Evolutionary conservation across 495 filamentous ascomycete species (phyloP), one percentile per base, ranked within the genome.

Genomic region (Penicillium samsonianum): DNA sequence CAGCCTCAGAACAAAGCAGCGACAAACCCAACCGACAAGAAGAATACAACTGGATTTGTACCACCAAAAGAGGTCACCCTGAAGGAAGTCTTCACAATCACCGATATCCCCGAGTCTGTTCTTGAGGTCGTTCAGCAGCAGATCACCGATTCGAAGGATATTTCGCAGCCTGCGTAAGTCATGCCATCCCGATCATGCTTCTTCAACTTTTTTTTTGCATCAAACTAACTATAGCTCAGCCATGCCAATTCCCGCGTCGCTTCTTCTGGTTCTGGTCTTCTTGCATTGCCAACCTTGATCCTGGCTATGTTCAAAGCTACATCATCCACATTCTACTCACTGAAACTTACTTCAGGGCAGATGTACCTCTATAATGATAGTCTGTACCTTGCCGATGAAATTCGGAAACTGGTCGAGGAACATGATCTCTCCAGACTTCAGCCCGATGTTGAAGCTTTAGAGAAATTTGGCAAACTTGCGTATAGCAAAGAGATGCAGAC

Each of bases 331-430:
- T 90, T 90, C 67, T 99, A 99, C 71, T 70, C 79, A 0, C 62
- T 80, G 43, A 78, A 79, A 20, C 78, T 86, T 37, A 70, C 74
- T 19, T 82, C 86, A 25, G 91, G 91, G 5, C 90, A 89, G 64
- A 94, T 96, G 90, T 91, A 88, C 60, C 80, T 96, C 42, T 99
- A 98, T 70, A 98, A 99, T 64, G 94, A 99, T 67, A 84, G 89
- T 47, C 76, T 82, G 25, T 92, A 90, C 63, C 80, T 98, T 3
- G 81, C 90, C 0, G 85, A 89, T 52, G 77, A 81, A 31, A 81
- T 98, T n/a, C 74, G 78, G n/a, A 72, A 83, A 12, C 77, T 90
- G 43, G 62, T 78, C 0, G 67, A 75, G 10, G 68, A 84, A n/a
- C 71, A 77, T 50, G 61, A 68, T 19, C 73, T 77, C 20, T 70